Evolutionary conservation across 192 early-diverging fungal species (phyloP), one percentile per base, ranked within the genome.

Genomic region (Rhizoclosmatium sp.): DNA sequence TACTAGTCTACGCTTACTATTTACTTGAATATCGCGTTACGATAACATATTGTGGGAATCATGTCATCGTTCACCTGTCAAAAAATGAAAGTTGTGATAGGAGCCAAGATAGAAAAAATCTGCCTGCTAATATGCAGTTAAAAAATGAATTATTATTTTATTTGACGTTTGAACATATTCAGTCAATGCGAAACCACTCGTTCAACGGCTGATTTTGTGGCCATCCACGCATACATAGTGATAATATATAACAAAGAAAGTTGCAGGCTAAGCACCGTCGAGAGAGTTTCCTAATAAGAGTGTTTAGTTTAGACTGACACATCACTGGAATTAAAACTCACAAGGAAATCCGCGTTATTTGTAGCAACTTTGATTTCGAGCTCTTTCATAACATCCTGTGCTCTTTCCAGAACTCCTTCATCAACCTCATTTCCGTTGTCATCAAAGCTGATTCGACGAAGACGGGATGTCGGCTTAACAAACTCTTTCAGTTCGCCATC

Each of bases 371-470:
- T 47, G 42, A 42, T 9, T 68, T 68, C 7, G 4, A 9, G 40
- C 47, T 31, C 40, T 9, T 47, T 10, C 66, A 9, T 9, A 9
- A 68, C 40, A 14, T 47, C 44, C 21, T 12, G 14, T 9, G 47
- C 66, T 10, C 23, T 65, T 65, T 65, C 62, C 62, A 68, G 21
- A 7, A 16, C 47, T 4, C 2, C 66, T 42, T 21, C 14, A 5
- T 44, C 40, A 31, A 46, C 44, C 44, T 68, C 66, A 21, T 68
- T 68, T 16, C 66, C 66, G 10, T 10, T 21, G 4, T 4, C 21
- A 21, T 68, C 66, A 46, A 68, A 68, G 40, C 44, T 68, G 40
- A 68, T 68, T 31, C 40, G 40, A 5, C 66, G 66, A 10, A 68
- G 12, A 10, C 66, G 40, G 21, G 9, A n/a, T 65, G 9, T 16